Percentiles rank a stretch among this genome's conserved stretches.
phyloP scores from a whole-genome alignment of 345 rosid species.

The Angophora floribunda region DNA sequence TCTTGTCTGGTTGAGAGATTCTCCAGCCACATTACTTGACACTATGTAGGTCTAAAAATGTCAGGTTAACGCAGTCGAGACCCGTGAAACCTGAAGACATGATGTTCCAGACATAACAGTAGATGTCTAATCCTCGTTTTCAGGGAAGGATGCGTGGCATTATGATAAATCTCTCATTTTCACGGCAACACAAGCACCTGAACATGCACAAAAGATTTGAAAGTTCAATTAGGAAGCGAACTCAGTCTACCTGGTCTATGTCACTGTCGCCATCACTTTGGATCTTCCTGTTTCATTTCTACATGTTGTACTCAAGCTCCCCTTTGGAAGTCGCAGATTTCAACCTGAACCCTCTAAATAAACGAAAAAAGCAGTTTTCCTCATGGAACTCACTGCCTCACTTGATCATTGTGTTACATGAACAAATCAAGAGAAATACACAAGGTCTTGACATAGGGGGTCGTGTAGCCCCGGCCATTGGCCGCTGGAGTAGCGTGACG shows the following conservation, averaged over 20 bases:
- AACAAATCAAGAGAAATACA: background rate
- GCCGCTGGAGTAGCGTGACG: background rate
- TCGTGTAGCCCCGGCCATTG: background rate
- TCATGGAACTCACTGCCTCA: background rate
- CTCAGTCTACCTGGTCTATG: background rate
- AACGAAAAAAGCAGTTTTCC: background rate
- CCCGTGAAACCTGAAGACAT: background rate
- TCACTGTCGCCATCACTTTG: background rate
- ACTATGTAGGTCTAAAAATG: background rate
- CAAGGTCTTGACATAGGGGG: background rate
- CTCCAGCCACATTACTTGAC: background rate
- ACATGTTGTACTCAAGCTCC: background rate
- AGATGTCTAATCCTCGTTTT: background rate
- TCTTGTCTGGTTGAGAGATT: background rate
- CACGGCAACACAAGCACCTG: background rate
- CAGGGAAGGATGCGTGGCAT: background rate
- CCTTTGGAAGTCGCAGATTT: background rate
- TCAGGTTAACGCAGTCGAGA: background rate
- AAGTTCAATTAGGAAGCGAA: no score
- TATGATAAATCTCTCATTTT: background rate
- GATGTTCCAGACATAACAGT: background rate
- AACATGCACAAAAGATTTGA: background rate
- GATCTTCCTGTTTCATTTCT: background rate
- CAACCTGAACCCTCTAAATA: background rate
- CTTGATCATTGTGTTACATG: background rate